Percentiles rank a stretch among this genome's conserved stretches.
phyloP scores from a whole-genome alignment of 352 stramenopile species.

The Phytophthora sojae region DNA sequence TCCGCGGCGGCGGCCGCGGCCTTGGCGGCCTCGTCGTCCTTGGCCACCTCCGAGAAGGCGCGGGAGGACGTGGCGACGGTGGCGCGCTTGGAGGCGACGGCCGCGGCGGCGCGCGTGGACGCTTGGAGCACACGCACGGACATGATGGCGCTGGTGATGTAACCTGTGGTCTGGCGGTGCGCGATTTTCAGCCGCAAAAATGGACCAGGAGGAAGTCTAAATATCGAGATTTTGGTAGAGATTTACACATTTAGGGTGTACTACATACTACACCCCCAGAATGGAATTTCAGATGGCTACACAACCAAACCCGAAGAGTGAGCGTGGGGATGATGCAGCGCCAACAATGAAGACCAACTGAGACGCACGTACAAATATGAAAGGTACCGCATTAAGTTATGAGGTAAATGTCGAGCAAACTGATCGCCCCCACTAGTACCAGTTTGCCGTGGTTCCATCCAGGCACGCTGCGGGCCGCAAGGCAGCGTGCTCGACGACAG shows the following conservation, averaged over 20 bases:
- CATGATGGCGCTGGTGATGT: constrained; percentile 28
- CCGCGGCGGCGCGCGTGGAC: constrained; percentile 29
- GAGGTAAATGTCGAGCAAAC: constrained; percentile 29
- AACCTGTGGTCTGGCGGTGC: constrained; percentile 14
- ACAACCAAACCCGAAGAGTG: neutral
- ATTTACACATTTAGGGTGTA: constrained; percentile 17
- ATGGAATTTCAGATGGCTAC: constrained; percentile 12
- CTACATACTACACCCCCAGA: constrained; percentile 26
- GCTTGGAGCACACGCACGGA: constrained; percentile 52
- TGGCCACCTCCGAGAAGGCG: constrained; percentile 57
- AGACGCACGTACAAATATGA: constrained; percentile 24
- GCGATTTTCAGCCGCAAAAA: constrained; percentile 31
- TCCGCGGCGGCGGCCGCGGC: constrained; percentile 39
- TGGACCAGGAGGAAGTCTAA: constrained; percentile 16
- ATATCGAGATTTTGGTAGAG: constrained; percentile 6
- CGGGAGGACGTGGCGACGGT: constrained; percentile 24
- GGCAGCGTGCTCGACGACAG: constrained; percentile 15
- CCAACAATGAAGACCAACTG: neutral
- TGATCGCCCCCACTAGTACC: constrained; percentile 8
- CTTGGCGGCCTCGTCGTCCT: constrained; percentile 53
- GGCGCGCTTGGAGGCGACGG: constrained; percentile 19
- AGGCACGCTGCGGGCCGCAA: constrained; percentile 15
- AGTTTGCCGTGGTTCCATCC: constrained; percentile 11
- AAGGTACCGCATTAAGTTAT: constrained; percentile 37
- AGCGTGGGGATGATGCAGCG: neutral